Evolutionary conservation across 106 monocot species (phyloP).

Genomic region (Vanilla planifolia): DNA sequence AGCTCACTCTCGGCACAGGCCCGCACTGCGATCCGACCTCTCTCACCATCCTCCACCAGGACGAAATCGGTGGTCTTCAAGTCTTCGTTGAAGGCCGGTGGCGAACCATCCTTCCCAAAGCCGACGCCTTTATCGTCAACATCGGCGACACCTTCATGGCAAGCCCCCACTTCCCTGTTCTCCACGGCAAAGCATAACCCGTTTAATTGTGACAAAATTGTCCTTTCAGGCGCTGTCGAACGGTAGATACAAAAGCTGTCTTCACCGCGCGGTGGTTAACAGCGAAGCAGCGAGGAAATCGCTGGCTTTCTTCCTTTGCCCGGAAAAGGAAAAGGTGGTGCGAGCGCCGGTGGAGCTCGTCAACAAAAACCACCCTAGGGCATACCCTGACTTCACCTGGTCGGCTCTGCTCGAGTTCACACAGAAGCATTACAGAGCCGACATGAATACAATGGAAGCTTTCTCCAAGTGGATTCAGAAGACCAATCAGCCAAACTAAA

Average conservation of each 20-base stretch:
- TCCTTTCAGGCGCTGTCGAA: slow-evolving; percentile 71
- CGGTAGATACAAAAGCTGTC: slow-evolving; percentile 82
- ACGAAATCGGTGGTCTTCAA: slow-evolving; percentile 75
- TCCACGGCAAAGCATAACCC: too few species aligned
- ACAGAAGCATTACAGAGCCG: slow-evolving; percentile 85
- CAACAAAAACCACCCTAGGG: slow-evolving; percentile 37
- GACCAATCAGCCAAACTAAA: background rate
- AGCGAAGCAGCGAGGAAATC: slow-evolving; percentile 50
- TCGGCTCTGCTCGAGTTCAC: slow-evolving; percentile 79
- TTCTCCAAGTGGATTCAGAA: slow-evolving; percentile 59
- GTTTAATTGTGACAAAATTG: too few species aligned
- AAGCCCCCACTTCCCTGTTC: background rate
- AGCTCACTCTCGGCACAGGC: slow-evolving; percentile 73
- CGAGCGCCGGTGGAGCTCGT: slow-evolving; percentile 43
- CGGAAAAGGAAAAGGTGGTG: slow-evolving; percentile 53
- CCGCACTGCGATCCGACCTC: slow-evolving; percentile 93
- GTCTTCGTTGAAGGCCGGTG: slow-evolving; percentile 49
- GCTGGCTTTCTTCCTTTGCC: slow-evolving; percentile 83
- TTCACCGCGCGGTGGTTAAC: slow-evolving; percentile 91
- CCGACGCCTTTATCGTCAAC: slow-evolving; percentile 68
- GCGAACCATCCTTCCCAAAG: slow-evolving; percentile 50
- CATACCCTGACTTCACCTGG: slow-evolving; percentile 96
- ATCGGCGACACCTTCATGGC: slow-evolving; percentile 95
- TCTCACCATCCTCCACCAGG: slow-evolving; percentile 90
- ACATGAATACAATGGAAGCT: slow-evolving; percentile 66